Evolutionary conservation across 192 early-diverging fungal species (phyloP), one percentile per base, ranked within the genome.

Genomic region (Rhizophagus prolifer): DNA sequence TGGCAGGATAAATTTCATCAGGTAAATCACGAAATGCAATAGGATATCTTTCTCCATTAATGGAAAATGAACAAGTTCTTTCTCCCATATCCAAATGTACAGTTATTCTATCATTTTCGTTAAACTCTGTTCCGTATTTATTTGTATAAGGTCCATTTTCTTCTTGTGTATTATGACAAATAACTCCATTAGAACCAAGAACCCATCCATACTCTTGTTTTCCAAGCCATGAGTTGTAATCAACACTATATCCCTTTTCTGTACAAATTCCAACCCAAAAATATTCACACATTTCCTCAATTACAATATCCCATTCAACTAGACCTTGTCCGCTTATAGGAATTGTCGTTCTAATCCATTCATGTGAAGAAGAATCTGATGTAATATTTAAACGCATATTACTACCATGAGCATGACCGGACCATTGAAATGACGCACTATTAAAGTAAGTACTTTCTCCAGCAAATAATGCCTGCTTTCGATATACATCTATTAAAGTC

Each of bases 1-100:
- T 59, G 3, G 72, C 72, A 9, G 72, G 72, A 74, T 74, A 62
- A 61, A 74, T 30, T 74, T 41, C 46, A 61, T 61, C 12, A n/a
- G 72, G 72, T 47, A 74, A 74, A 74, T 74, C 9, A 2, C 4
- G 16, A 61, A 74, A 62, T 23, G 72, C 72, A 3, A 36, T 59
- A 21, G 41, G 41, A 58, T 36, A 41, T 14, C 13, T 74, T 44
- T 36, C 5, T 25, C 36, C 59, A 44, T 74, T 41, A 44, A 74
- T 38, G 9, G 72, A 74, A 44, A 61, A 74, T 12, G 72, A n/a
- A 12, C 25, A 61, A 21, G 72, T 74, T 61, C 38, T 62, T 21
- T 62, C 34, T 16, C 2, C 23, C 72, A 74, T 59, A 61, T 74
- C 58, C n/a, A 74, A 62, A 38, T 74, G 72, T 8, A 74, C 59